Percentiles rank a stretch among this genome's conserved stretches.
These are phyloP conservation scores for Odontarrhena argentea DNA, from an alignment of 345 rosid genomes.

Conservation along the genomic window DNA sequence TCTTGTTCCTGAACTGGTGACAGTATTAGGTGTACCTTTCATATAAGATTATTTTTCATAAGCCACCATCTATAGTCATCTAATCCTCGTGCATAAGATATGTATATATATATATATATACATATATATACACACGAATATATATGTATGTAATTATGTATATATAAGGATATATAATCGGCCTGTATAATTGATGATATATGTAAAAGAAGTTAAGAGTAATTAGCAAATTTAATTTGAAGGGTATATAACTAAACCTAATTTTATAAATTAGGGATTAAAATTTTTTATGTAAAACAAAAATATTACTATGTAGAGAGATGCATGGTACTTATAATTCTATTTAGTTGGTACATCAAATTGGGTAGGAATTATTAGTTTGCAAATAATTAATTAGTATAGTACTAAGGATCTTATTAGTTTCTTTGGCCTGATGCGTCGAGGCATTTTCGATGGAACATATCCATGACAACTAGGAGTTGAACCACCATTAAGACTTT, in stretches of 20 bases:
- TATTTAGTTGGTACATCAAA: conserved; percentile 24
- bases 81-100: background rate
- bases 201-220: too few species aligned
- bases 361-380: conserved; percentile 22
- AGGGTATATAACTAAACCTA: background rate
- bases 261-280: background rate
- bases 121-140: too few species aligned
- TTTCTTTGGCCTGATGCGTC: conserved; percentile 22
- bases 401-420: background rate
- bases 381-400: background rate
- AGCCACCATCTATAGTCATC: background rate
- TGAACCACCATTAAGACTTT: conserved; percentile 33
- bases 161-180: background rate
- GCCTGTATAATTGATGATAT: too few species aligned
- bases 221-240: background rate
- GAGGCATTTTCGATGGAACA: conserved; percentile 35
- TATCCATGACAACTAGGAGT: conserved; percentile 36
- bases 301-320: background rate
- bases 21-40: conserved; percentile 15
- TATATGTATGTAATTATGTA: too few species aligned
- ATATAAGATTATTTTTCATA: background rate
- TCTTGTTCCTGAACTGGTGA: conserved; percentile 18
- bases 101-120: too few species aligned
- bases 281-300: background rate
- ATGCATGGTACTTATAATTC: background rate